Base-by-base conservation (phyloP, 768 basidiomycete genomes). In the Macrolepiota fuliginosa region DNA sequence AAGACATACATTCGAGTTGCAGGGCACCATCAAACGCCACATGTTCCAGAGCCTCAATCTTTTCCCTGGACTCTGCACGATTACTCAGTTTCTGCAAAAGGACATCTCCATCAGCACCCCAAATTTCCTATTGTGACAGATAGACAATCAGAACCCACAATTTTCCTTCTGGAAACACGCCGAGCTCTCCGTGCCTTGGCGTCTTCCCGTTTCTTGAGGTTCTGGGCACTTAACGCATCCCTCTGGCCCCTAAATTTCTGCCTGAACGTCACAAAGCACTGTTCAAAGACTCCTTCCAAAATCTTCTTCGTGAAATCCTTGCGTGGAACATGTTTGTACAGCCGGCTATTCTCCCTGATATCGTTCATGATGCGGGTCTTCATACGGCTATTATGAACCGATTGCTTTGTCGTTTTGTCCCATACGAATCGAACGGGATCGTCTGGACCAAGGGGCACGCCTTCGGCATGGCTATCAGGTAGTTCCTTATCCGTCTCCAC, bases 1-100 rank as follows among this genome's bases (percentile, higher is more conserved):
- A 88, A 27, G 90, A 92, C 86, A 91, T 90, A 72, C 89, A 91
- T 51, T 91, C 90, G 19, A 84, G 63, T 63, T 88, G 85, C 60
- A 92, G 71, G 13, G 90, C 89, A 13, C 84, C 83, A 67, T 91
- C 88, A 67, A 91, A 91, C 13, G 76, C 79, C 25, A 83, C 76
- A 70, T 90, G 85, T 58, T 84, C 80, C 62, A 90, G 87, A 0
- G 68, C 73, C 25, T 72, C 73, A 25, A 84, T 71, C 57, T 79
- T 83, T 65, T 83, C 75, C 24, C 90, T 81, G 27, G 83, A 78
- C 27, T 84, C 85, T 9, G 82, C 79, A 22, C 90, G 89, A 71
- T 82, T 84, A 57, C 71, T 80, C 46, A 91, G 81, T 80, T 92
- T 92, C 90, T 91, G 66, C 25, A 61, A 58, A 32, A 36, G 39